Conservation (phyloP, 345 rosid species). For the Citrus sp. region DNA sequence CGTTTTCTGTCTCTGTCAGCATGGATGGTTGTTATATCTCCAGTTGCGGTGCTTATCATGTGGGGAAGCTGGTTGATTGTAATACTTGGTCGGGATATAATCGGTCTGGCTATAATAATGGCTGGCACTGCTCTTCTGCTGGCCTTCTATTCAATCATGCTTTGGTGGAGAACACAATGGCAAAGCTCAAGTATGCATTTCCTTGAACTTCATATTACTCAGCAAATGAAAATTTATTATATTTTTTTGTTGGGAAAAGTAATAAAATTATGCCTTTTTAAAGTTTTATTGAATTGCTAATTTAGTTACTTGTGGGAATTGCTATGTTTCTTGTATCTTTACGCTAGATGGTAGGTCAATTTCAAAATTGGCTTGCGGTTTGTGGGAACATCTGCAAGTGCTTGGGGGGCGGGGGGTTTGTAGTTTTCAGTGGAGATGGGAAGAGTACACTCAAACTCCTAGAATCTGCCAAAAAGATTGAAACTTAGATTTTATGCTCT, state of each 20-base stretch:
- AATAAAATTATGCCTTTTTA: background rate
- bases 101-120: slow-evolving; percentile 96
- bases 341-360: background rate
- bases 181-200: slow-evolving; percentile 88
- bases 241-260: background rate
- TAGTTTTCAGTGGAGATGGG: background rate
- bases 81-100: slow-evolving; percentile 71
- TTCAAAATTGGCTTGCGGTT: background rate
- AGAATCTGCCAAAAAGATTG: background rate
- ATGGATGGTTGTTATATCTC: slow-evolving; percentile 84
- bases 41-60: slow-evolving; percentile 67
- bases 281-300: background rate
- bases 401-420: background rate
- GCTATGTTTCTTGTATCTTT: background rate
- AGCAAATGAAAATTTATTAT: background rate
- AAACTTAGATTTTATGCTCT: background rate
- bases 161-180: slow-evolving; percentile 99
- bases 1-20: slow-evolving; percentile 64
- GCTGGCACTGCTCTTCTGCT: slow-evolving; percentile 93
- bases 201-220: background rate
- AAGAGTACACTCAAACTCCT: background rate
- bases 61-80: slow-evolving; percentile 93
- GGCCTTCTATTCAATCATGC: slow-evolving; percentile 98
- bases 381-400: background rate
- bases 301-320: background rate